Conservation (phyloP, 1,284 basidiomycete species). For the Ganoderma sinense region DNA sequence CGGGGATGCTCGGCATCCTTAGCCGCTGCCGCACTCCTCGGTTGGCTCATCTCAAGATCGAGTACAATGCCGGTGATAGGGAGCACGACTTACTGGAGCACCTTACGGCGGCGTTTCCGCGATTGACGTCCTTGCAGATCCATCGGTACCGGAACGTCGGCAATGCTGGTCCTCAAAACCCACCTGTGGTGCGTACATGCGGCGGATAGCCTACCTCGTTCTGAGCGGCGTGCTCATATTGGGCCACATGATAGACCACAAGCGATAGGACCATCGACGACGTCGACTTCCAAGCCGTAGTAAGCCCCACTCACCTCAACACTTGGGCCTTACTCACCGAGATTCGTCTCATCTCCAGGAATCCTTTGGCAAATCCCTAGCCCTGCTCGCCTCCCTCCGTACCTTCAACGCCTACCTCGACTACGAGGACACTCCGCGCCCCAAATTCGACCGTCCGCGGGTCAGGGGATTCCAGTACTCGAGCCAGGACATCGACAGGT, state of each 20-base stretch:
- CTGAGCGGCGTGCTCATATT: neutral
- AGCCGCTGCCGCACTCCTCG: neutral
- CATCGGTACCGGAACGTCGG: neutral
- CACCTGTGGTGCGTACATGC: neutral
- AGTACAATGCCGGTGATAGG: neutral
- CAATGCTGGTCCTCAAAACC: neutral
- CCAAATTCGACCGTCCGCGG: neutral
- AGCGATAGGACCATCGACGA: neutral
- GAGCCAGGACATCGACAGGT: neutral
- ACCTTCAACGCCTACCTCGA: neutral
- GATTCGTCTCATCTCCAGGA: neutral
- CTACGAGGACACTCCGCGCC: neutral
- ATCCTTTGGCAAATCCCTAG: neutral
- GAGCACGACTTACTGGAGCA: neutral
- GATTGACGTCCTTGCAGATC: neutral
- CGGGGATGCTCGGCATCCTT: neutral
- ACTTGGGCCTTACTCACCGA: neutral
- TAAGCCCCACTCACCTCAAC: neutral
- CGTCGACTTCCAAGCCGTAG: neutral
- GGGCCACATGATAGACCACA: neutral
- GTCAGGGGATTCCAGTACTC: neutral
- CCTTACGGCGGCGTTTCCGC: neutral
- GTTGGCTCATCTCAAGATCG: neutral
- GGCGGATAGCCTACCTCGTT: neutral
- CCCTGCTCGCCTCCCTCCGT: neutral